Percentiles rank a stretch among this genome's conserved stretches.
phyloP scores from a whole-genome alignment of 2,329 filamentous ascomycete species.

The Penicillium sp. region DNA sequence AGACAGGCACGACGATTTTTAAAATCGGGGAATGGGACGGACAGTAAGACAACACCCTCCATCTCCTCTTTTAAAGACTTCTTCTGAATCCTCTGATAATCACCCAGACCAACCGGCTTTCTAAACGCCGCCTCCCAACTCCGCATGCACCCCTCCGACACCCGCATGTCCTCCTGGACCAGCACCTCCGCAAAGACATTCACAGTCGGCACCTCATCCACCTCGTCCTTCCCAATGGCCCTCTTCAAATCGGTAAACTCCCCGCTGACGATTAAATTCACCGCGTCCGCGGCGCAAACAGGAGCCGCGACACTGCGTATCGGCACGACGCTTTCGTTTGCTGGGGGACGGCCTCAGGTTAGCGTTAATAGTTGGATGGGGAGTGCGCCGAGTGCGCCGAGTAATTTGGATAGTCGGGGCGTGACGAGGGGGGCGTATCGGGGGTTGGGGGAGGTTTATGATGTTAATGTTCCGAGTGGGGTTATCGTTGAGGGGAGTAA shows the following conservation, averaged over 20 bases:
- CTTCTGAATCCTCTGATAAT: too few relatives aligned
- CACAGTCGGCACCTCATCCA: conserved; percentile 58
- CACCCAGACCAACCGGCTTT: conserved; percentile 57
- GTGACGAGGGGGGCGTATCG: conserved; percentile 67
- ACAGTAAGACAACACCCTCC: conserved; percentile 37
- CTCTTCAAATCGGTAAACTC: conserved; percentile 63
- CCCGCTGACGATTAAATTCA: conserved; percentile 63
- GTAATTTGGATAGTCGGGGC: conserved; percentile 65
- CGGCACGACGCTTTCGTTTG: conserved; percentile 65
- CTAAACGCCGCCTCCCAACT: conserved; percentile 67
- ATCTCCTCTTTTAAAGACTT: neutral
- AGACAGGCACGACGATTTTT: conserved; percentile 58
- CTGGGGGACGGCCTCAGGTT: conserved; percentile 59
- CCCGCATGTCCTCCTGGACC: conserved; percentile 64
- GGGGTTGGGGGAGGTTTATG: conserved; percentile 65
- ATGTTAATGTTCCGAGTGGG: conserved; percentile 61
- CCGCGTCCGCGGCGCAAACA: conserved; percentile 53
- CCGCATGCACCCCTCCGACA: conserved; percentile 69
- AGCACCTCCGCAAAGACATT: conserved; percentile 56
- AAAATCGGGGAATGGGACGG: conserved; percentile 69
- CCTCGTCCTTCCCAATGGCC: conserved; percentile 65
- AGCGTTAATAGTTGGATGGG: conserved; percentile 49
- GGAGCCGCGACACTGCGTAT: conserved; percentile 62
- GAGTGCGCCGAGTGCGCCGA: conserved; percentile 55
- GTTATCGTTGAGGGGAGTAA: conserved; percentile 63